phyloP scores from a whole-genome alignment of 2,329 filamentous ascomycete species.

The Dactylellina drechsleri region DNA sequence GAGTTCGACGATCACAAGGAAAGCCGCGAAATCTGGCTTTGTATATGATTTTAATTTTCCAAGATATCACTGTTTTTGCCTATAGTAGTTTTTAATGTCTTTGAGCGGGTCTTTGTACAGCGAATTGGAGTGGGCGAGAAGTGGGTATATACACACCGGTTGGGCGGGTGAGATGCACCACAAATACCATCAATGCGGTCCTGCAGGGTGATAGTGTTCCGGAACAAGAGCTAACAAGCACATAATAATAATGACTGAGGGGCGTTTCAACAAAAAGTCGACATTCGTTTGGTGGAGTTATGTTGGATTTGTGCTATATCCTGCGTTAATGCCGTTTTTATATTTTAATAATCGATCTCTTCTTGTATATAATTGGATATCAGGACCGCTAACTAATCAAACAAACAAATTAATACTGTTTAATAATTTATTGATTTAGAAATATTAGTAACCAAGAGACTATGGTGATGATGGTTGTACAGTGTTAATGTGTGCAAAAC shows the following conservation, averaged over 20 bases:
- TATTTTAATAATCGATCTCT: constrained; percentile 21
- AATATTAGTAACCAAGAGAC: no score
- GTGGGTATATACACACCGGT: background rate
- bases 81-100: constrained; percentile 9
- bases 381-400: constrained; percentile 11
- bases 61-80: background rate
- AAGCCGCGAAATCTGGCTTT: background rate
- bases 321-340: constrained; percentile 10
- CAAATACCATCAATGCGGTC: constrained; percentile 9
- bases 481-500: no score
- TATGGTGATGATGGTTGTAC: no score
- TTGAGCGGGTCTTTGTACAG: background rate
- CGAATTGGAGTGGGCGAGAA: background rate
- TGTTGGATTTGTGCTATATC: constrained; percentile 10
- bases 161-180: background rate
- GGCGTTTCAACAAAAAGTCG: constrained; percentile 49
- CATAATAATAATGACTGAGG: constrained; percentile 50
- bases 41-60: constrained; percentile 16
- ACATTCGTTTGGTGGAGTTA: constrained; percentile 53
- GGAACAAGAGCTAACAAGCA: constrained; percentile 13
- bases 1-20: background rate
- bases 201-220: background rate
- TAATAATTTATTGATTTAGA: no score
- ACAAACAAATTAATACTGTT: constrained; percentile 20
- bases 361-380: constrained; percentile 46